Conservation (phyloP, 1,284 basidiomycete genomes). For the Mycena sp. region DNA sequence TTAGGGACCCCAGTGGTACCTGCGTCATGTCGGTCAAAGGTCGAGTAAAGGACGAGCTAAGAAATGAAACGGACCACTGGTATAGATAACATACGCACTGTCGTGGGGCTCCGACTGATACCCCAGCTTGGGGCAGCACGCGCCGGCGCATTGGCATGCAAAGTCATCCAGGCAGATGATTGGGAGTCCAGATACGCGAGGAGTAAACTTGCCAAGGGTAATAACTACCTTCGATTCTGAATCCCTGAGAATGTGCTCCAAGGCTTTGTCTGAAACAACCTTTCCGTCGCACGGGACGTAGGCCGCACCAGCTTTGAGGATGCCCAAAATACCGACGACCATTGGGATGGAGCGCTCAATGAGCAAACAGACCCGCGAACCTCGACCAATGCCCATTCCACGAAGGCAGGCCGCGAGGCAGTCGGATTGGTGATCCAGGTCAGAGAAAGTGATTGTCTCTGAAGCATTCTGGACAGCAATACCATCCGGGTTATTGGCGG, state of each 20-base stretch:
- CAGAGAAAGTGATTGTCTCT: constrained; percentile 56
- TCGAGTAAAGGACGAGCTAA: neutral
- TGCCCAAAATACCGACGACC: constrained; percentile 63
- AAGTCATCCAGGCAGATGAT: constrained; percentile 56
- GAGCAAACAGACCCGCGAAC: constrained; percentile 61
- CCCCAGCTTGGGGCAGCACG: constrained; percentile 47
- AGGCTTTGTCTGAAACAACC: constrained; percentile 62
- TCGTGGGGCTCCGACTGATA: constrained; percentile 53
- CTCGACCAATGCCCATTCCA: constrained; percentile 53
- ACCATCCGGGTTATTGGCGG: constrained; percentile 48
- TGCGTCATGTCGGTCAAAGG: constrained; percentile 31
- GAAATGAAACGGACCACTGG: constrained; percentile 55
- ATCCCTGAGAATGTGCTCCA: constrained; percentile 61
- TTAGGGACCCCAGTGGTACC: constrained; percentile 69
- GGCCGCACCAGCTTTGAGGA: constrained; percentile 64
- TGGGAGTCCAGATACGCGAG: constrained; percentile 47
- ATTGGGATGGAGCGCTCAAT: constrained; percentile 63
- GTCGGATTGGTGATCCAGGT: constrained; percentile 60
- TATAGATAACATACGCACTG: constrained; percentile 68
- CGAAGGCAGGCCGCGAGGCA: constrained; percentile 57
- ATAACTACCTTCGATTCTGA: constrained; percentile 56
- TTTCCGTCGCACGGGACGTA: constrained; percentile 68
- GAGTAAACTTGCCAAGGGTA: constrained; percentile 54
- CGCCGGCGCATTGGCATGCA: constrained; percentile 35
- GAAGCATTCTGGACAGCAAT: constrained; percentile 62